Percentiles rank a stretch among this genome's conserved stretches.
These are phyloP conservation scores for Phlebiopsis gigantea DNA, from an alignment of 768 basidiomycete species.

Conservation along the genomic window DNA sequence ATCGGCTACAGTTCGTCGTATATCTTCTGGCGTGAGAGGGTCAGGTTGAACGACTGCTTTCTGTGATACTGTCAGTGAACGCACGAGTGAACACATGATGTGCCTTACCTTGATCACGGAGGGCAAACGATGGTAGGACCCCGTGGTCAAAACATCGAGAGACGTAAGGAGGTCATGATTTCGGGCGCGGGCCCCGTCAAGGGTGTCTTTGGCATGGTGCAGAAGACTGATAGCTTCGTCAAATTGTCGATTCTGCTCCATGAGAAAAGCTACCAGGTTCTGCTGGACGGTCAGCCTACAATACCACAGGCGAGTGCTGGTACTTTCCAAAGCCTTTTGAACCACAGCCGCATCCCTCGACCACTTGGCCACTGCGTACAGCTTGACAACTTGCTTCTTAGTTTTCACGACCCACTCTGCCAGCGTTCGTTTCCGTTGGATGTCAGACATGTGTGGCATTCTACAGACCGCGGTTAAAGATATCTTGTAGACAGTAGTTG, in stretches of 20 bases:
- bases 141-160: conserved; percentile 81
- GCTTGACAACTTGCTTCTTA: conserved; percentile 85
- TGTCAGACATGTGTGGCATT: conserved; percentile 80
- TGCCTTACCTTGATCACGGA: conserved; percentile 64
- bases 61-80: conserved; percentile 30
- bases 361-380: conserved; percentile 87
- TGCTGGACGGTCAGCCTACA: conserved; percentile 26
- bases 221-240: conserved; percentile 61
- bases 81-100: not conserved
- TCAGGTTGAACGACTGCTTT: conserved; percentile 63
- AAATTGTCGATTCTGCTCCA: conserved; percentile 82
- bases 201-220: conserved; percentile 56
- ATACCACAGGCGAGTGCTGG: not conserved
- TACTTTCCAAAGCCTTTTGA: conserved; percentile 77
- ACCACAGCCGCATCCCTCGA: conserved; percentile 76
- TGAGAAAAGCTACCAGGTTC: conserved; percentile 86
- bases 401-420: conserved; percentile 90
- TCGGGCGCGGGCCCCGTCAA: conserved; percentile 79
- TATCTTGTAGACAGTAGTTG: not conserved
- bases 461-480: conserved; percentile 7
- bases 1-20: conserved; percentile 58
- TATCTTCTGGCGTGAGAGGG: conserved; percentile 61
- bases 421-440: conserved; percentile 70
- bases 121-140: conserved; percentile 82
- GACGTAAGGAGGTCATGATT: conserved; percentile 94